These are phyloP conservation scores for Aspergillus ochraceoroseus DNA, from an alignment of 2,329 filamentous ascomycete genomes.

Conservation along the genomic window DNA sequence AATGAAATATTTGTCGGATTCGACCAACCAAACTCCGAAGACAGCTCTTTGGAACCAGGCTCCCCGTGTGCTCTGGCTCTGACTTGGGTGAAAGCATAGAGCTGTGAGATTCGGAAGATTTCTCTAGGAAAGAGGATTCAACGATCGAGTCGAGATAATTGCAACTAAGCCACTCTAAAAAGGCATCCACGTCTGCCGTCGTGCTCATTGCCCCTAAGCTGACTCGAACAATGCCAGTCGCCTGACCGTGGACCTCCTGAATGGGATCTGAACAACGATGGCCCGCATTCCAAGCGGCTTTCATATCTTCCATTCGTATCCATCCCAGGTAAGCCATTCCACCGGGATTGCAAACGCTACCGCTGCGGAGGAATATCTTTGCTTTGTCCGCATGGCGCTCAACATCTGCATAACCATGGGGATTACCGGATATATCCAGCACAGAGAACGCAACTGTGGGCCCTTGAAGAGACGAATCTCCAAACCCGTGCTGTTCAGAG, in stretches of 20 bases:
- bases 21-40: too few species aligned
- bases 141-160: conserved; percentile 7
- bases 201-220: conserved; percentile 19
- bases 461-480: conserved; percentile 10
- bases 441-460: conserved; percentile 15
- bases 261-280: conserved; percentile 15
- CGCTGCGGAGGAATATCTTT: conserved; percentile 17
- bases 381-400: conserved; percentile 13
- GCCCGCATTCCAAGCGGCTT: conserved; percentile 11
- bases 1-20: too few species aligned
- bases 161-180: conserved; percentile 9
- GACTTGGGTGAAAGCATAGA: too few species aligned
- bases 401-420: conserved; percentile 12
- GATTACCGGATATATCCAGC: conserved; percentile 1
- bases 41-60: too few species aligned
- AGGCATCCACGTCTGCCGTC: conserved; percentile 8
- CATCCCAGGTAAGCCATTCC: conserved; percentile 14
- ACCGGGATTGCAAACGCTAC: conserved; percentile 17
- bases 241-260: conserved; percentile 10
- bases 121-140: too few species aligned
- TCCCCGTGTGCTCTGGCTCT: too few species aligned
- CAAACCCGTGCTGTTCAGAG: conserved; percentile 4
- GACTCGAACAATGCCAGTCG: conserved; percentile 13
- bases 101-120: too few species aligned
- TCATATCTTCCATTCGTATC: conserved; percentile 10